phyloP scores from a whole-genome alignment of 1,284 basidiomycete genomes.

The Cryptococcus hybrid region DNA sequence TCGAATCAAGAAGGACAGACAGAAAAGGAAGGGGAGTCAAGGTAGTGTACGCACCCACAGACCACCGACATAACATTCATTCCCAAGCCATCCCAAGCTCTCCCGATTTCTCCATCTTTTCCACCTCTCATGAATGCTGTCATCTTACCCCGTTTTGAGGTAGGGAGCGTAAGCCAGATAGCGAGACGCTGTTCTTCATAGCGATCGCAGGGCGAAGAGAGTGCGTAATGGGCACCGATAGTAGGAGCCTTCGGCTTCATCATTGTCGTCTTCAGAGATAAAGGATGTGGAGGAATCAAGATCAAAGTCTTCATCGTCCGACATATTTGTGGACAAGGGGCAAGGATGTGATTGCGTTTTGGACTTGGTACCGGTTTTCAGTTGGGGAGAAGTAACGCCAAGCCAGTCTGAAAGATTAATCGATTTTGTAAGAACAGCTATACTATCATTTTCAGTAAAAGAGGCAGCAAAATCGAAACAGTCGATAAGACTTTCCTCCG shows the following conservation, averaged over 20 bases:
- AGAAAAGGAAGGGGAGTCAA: too few relatives aligned
- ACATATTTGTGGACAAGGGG: not conserved
- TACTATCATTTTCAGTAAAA: conserved; percentile 9
- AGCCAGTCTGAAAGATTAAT: conserved; percentile 13
- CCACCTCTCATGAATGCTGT: conserved; percentile 32
- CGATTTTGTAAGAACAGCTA: conserved; percentile 6
- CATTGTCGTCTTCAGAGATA: conserved; percentile 22
- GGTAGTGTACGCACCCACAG: conserved; percentile 22
- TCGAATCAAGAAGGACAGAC: not conserved
- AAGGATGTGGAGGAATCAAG: conserved; percentile 16
- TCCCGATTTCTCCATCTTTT: conserved; percentile 21
- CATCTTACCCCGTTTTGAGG: conserved; percentile 23
- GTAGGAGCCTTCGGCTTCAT: conserved; percentile 10
- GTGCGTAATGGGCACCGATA: conserved; percentile 27
- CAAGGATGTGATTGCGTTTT: not conserved
- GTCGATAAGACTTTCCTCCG: conserved; percentile 9
- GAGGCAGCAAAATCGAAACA: conserved; percentile 9
- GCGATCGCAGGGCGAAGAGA: conserved; percentile 31
- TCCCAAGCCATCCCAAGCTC: conserved; percentile 34
- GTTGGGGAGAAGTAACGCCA: conserved; percentile 1
- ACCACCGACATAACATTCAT: conserved; percentile 20
- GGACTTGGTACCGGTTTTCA: not conserved
- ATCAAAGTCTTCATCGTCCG: not conserved
- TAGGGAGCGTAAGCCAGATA: conserved; percentile 26
- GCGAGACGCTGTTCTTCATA: conserved; percentile 38